Conservation (phyloP, 2,329 filamentous ascomycete species). For the Phialophora verrucosa region DNA sequence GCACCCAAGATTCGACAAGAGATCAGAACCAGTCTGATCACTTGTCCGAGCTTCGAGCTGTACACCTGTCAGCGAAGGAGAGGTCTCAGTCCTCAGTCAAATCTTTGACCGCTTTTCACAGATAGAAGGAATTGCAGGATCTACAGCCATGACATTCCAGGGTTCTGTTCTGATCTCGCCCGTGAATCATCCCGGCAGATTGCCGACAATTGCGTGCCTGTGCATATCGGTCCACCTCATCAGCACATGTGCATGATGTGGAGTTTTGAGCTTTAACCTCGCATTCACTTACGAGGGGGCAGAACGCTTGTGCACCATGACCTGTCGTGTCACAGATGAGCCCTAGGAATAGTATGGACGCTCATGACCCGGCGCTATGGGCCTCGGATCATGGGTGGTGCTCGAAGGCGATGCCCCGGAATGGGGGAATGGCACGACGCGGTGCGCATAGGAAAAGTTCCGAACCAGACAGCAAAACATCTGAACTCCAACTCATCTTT, state of each 20-base stretch:
- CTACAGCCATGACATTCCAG: conserved; percentile 10
- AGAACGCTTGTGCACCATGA: conserved; percentile 19
- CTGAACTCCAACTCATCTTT: not conserved
- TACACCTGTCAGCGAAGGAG: conserved; percentile 20
- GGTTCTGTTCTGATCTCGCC: conserved; percentile 7
- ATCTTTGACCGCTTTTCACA: conserved; percentile 34
- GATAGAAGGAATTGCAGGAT: conserved; percentile 26
- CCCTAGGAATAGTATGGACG: not conserved
- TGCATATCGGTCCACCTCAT: conserved; percentile 4
- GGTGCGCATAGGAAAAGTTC: conserved; percentile 13
- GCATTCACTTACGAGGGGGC: conserved; percentile 10
- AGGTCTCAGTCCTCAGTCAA: conserved; percentile 32
- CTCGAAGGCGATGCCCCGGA: not conserved
- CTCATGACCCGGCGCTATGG: conserved; percentile 25
- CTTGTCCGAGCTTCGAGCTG: conserved; percentile 19
- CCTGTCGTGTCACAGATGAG: conserved; percentile 29
- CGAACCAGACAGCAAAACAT: conserved; percentile 4
- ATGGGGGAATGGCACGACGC: conserved; percentile 1
- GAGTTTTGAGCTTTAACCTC: conserved; percentile 2
- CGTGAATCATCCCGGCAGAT: not conserved
- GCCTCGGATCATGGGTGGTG: conserved; percentile 19
- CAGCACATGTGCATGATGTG: conserved; percentile 1
- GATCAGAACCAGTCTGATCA: conserved; percentile 22
- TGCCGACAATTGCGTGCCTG: not conserved
- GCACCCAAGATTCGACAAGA: conserved; percentile 6